phyloP scores from a whole-genome alignment of 495 filamentous ascomycete species.

The Xylaria intraflava region DNA sequence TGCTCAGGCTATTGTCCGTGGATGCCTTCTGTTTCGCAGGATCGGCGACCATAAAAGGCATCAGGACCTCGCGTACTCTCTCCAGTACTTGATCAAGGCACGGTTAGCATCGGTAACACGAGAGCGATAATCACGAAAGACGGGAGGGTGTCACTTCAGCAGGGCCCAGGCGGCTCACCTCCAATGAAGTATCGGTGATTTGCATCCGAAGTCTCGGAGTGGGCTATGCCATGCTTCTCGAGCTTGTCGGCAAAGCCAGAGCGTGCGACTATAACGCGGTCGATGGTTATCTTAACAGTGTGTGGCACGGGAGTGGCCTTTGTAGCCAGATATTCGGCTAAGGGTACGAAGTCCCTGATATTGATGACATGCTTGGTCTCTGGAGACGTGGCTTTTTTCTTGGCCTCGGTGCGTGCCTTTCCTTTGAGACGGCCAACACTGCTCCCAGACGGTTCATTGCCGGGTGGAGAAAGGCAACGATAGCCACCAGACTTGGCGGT shows the following conservation, averaged over 20 bases:
- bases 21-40: neutral
- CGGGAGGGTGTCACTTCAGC: too few relatives aligned
- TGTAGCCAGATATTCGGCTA: slow-evolving; percentile 33
- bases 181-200: slow-evolving; percentile 32
- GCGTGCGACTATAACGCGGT: slow-evolving; percentile 25
- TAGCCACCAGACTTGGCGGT: slow-evolving; percentile 37
- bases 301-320: slow-evolving; percentile 22
- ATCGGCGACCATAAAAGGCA: slow-evolving; percentile 13
- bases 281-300: slow-evolving; percentile 15
- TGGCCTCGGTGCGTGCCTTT: slow-evolving; percentile 27
- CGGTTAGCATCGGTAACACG: neutral
- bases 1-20: slow-evolving; percentile 10
- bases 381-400: slow-evolving; percentile 2
- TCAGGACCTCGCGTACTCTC: slow-evolving; percentile 24
- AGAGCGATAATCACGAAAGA: neutral
- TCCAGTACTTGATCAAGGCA: slow-evolving; percentile 22
- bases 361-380: slow-evolving; percentile 27
- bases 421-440: slow-evolving; percentile 27
- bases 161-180: slow-evolving; percentile 2
- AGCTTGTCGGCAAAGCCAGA: slow-evolving; percentile 13
- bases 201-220: slow-evolving; percentile 16
- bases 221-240: slow-evolving; percentile 11
- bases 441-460: neutral
- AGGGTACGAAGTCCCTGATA: slow-evolving; percentile 31
- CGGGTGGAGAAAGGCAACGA: slow-evolving; percentile 6